phyloP scores from a whole-genome alignment of 768 basidiomycete genomes.

The Pleurotus pulmonarius region DNA sequence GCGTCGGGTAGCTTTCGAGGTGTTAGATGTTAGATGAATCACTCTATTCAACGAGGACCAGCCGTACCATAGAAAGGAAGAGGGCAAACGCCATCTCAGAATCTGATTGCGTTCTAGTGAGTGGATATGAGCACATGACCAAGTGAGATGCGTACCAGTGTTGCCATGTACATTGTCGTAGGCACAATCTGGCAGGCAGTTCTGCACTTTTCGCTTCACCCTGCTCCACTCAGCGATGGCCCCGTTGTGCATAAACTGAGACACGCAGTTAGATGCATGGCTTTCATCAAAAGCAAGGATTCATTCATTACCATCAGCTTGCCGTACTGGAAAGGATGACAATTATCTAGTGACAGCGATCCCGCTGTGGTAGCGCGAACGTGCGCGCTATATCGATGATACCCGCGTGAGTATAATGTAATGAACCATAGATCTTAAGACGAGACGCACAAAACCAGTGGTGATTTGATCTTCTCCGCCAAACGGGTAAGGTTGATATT shows the following conservation, averaged over 20 bases:
- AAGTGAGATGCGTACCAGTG: constrained; percentile 54
- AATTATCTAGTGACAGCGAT: constrained; percentile 88
- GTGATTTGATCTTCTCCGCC: constrained; percentile 96
- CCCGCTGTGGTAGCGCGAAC: constrained; percentile 94
- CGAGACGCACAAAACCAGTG: constrained; percentile 83
- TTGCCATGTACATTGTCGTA: constrained; percentile 90
- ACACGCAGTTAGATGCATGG: background rate
- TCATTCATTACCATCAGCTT: constrained; percentile 76
- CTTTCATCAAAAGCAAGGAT: background rate
- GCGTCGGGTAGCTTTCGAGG: constrained; percentile 69
- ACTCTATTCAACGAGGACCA: background rate
- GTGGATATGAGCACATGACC: background rate
- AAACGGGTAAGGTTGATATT: constrained; percentile 90
- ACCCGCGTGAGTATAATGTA: constrained; percentile 1
- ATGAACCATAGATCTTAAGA: constrained; percentile 8
- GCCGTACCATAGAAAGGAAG: constrained; percentile 73
- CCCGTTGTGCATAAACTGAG: constrained; percentile 96
- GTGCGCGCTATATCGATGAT: constrained; percentile 55
- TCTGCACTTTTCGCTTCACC: constrained; percentile 81
- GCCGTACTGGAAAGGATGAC: constrained; percentile 91
- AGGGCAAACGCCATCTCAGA: constrained; percentile 97
- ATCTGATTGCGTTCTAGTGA: constrained; percentile 41
- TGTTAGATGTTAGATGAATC: constrained; percentile 11
- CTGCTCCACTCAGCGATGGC: constrained; percentile 80
- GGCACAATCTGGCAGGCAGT: constrained; percentile 72